Conservation (phyloP, 148 eudicot species). For the Euryodendron excelsum region DNA sequence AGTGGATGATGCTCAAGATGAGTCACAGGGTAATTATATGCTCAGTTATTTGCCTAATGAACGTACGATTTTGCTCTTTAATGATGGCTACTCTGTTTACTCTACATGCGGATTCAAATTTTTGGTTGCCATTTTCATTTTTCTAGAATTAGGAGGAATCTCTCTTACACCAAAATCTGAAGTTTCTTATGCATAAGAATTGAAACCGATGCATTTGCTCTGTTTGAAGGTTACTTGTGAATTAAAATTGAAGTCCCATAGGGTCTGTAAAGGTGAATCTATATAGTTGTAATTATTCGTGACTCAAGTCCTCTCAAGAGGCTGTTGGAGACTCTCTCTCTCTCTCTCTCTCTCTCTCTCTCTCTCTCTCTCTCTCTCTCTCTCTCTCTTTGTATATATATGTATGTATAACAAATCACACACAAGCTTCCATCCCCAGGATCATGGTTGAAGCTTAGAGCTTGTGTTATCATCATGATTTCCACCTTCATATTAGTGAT, state of each 20-base stretch:
- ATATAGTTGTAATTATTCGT: too few relatives aligned
- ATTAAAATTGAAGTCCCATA: slow-evolving; percentile 3
- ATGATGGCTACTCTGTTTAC: background rate
- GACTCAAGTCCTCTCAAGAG: too few relatives aligned
- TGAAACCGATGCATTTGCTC: background rate
- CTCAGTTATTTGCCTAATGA: too few relatives aligned
- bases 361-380: too few relatives aligned
- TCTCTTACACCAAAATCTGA: background rate
- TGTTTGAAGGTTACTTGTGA: background rate
- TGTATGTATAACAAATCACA: background rate
- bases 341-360: too few relatives aligned
- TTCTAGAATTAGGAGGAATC: background rate
- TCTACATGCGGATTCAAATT: background rate
- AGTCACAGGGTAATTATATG: background rate
- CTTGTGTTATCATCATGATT: background rate
- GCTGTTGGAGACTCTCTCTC: too few relatives aligned
- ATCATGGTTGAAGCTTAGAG: background rate
- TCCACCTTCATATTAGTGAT: background rate
- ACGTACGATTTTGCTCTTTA: too few relatives aligned
- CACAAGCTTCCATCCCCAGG: background rate
- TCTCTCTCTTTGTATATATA: background rate
- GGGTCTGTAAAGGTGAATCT: too few relatives aligned
- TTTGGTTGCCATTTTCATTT: background rate
- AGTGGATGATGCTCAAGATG: slow-evolving; percentile 37
- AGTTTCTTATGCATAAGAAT: background rate